Conservation (phyloP, 306 rosid species). For the Trifolium dubium region DNA sequence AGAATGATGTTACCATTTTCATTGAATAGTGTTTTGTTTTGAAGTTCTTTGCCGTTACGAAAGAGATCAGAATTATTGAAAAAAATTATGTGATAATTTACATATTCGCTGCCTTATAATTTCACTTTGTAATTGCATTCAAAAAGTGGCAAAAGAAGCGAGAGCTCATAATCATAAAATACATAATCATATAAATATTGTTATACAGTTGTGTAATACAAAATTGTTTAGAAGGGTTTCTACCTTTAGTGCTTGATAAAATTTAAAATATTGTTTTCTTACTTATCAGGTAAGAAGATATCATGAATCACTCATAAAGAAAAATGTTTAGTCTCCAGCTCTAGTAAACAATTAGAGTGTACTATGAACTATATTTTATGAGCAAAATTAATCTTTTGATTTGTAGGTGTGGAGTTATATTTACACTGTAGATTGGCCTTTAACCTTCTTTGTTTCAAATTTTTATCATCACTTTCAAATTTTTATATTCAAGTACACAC, state of each 20-base stretch:
- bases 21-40: conserved; percentile 14
- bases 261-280: no score
- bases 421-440: not conserved
- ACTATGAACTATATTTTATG: not conserved
- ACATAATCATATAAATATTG: not conserved
- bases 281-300: not conserved
- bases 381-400: not conserved
- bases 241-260: not conserved
- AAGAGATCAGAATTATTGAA: no score
- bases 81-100: no score
- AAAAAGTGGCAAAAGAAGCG: no score
- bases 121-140: no score
- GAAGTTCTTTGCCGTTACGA: not conserved
- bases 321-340: no score
- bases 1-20: not conserved
- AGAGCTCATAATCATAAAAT: no score
- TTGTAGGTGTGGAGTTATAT: not conserved
- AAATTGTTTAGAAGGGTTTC: not conserved
- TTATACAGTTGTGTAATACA: not conserved
- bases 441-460: not conserved
- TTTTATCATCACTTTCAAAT: not conserved
- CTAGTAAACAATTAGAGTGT: not conserved
- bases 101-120: no score
- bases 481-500: no score
- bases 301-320: not conserved